Evolutionary conservation across 2,329 filamentous ascomycete genomes (phyloP).

Genomic region (Ustilaginoidea virens): DNA sequence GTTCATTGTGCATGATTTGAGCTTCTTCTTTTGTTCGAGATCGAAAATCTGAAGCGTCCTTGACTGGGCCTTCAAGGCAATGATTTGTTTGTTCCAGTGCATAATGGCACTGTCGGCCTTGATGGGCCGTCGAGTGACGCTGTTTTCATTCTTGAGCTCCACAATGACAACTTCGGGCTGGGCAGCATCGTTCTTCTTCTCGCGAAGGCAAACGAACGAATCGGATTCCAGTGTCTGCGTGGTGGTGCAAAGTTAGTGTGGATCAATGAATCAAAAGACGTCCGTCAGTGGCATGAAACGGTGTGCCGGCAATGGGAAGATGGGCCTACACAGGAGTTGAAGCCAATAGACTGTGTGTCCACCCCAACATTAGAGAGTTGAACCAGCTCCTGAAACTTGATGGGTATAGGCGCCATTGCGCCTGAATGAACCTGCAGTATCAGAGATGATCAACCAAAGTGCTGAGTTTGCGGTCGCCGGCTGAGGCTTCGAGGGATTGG

Average conservation of each 20-base stretch:
- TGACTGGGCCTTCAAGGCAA: slow-evolving; percentile 87
- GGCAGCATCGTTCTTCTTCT: slow-evolving; percentile 73
- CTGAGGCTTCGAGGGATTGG: too few species aligned
- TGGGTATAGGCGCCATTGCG: slow-evolving; percentile 59
- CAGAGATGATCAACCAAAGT: slow-evolving; percentile 9
- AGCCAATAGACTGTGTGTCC: slow-evolving; percentile 46
- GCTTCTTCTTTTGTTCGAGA: slow-evolving; percentile 78
- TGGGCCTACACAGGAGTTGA: slow-evolving; percentile 55
- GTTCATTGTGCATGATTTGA: slow-evolving; percentile 92
- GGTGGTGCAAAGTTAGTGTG: not conserved
- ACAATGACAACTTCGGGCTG: slow-evolving; percentile 93
- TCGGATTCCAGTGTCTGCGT: slow-evolving; percentile 91
- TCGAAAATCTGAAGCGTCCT: slow-evolving; percentile 97
- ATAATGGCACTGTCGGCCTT: slow-evolving; percentile 99
- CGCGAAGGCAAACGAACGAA: slow-evolving; percentile 87
- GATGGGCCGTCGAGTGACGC: slow-evolving; percentile 85
- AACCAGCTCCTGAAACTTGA: slow-evolving; percentile 86
- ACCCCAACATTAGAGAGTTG: slow-evolving; percentile 40
- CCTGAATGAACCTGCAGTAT: slow-evolving; percentile 12
- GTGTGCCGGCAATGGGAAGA: too few species aligned
- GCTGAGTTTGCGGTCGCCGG: too few species aligned
- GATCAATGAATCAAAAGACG: too few species aligned
- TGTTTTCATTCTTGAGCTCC: slow-evolving; percentile 95
- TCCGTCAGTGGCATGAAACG: not conserved
- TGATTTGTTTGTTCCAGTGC: slow-evolving; percentile 95